phyloP scores from a whole-genome alignment of 2,329 filamentous ascomycete species.

The Fonsecaea monophora region DNA sequence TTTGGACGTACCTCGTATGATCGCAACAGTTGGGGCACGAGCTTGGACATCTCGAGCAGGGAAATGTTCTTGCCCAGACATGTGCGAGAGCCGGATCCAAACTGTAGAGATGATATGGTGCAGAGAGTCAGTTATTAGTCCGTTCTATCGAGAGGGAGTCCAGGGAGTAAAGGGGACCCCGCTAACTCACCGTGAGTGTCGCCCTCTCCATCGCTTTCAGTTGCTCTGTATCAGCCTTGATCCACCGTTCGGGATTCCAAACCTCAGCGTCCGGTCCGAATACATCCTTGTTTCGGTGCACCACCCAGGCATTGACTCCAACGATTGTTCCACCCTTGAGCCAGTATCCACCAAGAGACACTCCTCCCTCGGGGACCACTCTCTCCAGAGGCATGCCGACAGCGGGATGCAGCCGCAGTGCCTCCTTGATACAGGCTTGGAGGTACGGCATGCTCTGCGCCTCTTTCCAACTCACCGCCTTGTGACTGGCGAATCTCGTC shows the following conservation, averaged over 20 bases:
- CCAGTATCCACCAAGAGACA: constrained; percentile 37
- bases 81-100: constrained; percentile 41
- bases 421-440: constrained; percentile 46
- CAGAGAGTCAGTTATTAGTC: background rate
- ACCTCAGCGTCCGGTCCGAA: constrained; percentile 37
- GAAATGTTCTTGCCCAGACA: constrained; percentile 48
- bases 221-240: constrained; percentile 22
- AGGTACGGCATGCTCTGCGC: constrained; percentile 42
- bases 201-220: constrained; percentile 3
- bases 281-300: constrained; percentile 37
- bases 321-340: constrained; percentile 42
- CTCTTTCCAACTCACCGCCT: constrained; percentile 35
- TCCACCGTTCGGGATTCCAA: constrained; percentile 42
- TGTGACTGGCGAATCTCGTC: background rate
- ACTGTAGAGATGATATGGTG: constrained; percentile 22
- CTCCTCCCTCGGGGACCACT: constrained; percentile 42
- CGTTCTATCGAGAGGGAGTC: background rate
- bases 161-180: too few relatives aligned
- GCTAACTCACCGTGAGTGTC: too few relatives aligned
- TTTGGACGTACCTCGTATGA: constrained; percentile 35
- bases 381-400: constrained; percentile 46
- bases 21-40: constrained; percentile 46
- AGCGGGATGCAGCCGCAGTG: constrained; percentile 46
- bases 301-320: constrained; percentile 43
- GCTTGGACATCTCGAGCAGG: constrained; percentile 48